Evolutionary conservation across 441 rosid species (phyloP).

Genomic region (Corymbia calophylla): DNA sequence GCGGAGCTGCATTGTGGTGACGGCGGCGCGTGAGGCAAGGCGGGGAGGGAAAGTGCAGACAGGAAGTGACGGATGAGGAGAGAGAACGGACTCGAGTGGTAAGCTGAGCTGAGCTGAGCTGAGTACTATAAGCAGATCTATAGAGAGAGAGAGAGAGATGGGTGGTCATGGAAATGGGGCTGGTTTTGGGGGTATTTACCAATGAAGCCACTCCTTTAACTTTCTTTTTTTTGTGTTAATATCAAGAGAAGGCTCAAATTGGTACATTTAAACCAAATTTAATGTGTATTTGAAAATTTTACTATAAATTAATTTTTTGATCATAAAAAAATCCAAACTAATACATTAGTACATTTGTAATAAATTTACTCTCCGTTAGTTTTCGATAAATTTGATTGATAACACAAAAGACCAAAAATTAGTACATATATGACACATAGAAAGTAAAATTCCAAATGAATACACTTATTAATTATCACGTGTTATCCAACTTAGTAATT

Average conservation of each 20-base stretch:
- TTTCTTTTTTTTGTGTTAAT: background rate
- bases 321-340: no score
- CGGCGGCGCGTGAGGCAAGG: background rate
- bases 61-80: background rate
- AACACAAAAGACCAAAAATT: no score
- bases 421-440: no score
- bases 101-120: background rate
- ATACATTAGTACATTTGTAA: no score
- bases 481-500: no score
- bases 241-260: no score
- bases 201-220: background rate
- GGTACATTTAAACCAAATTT: no score
- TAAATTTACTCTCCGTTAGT: fast-evolving
- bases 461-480: no score
- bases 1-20: background rate
- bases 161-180: background rate
- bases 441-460: no score
- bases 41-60: background rate
- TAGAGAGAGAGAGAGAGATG: background rate
- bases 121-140: background rate
- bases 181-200: background rate
- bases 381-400: no score
- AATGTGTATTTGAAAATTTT: no score
- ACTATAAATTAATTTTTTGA: no score
- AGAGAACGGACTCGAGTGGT: background rate